phyloP scores from a whole-genome alignment of 2,329 filamentous ascomycete species.

The Drechmeria coniospora region DNA sequence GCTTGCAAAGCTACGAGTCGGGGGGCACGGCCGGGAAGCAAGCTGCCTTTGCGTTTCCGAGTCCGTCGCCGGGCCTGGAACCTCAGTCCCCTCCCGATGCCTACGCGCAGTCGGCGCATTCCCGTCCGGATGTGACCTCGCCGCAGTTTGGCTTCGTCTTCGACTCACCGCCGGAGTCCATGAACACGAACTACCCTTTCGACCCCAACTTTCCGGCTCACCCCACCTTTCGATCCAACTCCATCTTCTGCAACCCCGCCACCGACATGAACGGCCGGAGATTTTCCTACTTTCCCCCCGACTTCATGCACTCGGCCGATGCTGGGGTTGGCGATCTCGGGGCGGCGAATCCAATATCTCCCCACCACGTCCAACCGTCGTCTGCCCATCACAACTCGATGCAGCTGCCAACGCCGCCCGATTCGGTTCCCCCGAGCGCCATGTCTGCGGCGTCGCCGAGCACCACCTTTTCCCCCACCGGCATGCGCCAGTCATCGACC shows the following conservation, averaged over 20 bases:
- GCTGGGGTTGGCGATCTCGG: conserved; percentile 18
- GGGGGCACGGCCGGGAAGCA: conserved; percentile 15
- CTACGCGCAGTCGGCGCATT: conserved; percentile 11
- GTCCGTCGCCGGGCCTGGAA: conserved; percentile 17
- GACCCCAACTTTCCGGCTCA: conserved; percentile 28
- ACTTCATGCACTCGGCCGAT: conserved; percentile 23
- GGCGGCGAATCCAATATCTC: conserved; percentile 17
- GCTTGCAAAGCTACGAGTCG: conserved; percentile 72
- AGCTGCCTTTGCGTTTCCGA: conserved; percentile 16
- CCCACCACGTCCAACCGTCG: conserved; percentile 13
- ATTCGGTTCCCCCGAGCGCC: conserved; percentile 19
- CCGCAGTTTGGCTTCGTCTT: conserved; percentile 46
- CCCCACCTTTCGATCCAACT: conserved; percentile 48
- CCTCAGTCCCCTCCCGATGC: conserved; percentile 16
- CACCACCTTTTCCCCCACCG: conserved; percentile 22
- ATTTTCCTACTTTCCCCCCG: conserved; percentile 50
- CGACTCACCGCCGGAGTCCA: conserved; percentile 37
- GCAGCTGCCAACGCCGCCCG: conserved; percentile 28
- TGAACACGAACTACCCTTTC: conserved; percentile 29
- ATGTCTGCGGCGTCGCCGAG: conserved; percentile 16
- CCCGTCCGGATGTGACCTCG: conserved; percentile 22
- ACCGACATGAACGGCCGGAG: conserved; percentile 38
- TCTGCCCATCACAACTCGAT: conserved; percentile 15
- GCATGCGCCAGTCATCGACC: conserved; percentile 14
- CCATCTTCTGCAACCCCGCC: conserved; percentile 47